Conservation (phyloP, 2,329 filamentous ascomycete genomes). For the Ceratocystis destructans region DNA sequence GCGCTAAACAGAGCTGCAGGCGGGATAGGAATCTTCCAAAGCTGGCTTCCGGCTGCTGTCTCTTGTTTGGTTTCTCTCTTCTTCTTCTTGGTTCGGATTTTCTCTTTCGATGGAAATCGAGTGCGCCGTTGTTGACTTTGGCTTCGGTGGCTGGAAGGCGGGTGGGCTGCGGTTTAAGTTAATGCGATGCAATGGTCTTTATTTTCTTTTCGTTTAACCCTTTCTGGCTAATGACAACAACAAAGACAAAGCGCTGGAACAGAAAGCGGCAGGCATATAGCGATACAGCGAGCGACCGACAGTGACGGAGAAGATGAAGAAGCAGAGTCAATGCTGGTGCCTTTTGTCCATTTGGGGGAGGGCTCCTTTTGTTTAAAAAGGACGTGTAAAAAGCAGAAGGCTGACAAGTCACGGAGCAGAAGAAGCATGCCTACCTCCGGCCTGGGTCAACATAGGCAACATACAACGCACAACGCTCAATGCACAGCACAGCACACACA, state of each 20-base stretch:
- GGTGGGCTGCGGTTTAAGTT: not conserved
- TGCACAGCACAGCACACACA: not conserved
- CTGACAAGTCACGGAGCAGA: not conserved
- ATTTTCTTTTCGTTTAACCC: not conserved
- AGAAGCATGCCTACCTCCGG: not conserved
- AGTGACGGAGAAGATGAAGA: too few relatives aligned
- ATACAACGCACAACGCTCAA: not conserved
- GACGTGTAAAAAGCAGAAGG: not conserved
- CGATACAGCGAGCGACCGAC: not conserved
- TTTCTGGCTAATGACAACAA: not conserved
- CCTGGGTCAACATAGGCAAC: too few relatives aligned
- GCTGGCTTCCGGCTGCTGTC: too few relatives aligned
- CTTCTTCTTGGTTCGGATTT: too few relatives aligned
- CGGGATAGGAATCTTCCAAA: too few relatives aligned
- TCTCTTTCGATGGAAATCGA: too few relatives aligned
- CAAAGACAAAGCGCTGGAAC: not conserved
- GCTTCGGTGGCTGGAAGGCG: not conserved
- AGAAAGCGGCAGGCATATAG: not conserved
- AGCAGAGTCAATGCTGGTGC: too few relatives aligned
- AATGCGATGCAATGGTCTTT: not conserved
- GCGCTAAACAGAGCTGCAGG: not conserved
- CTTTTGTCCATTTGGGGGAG: not conserved
- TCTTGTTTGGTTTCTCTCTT: too few relatives aligned
- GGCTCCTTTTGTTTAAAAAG: slow-evolving; percentile 1
- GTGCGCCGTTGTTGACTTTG: too few relatives aligned